Evolutionary conservation across 352 stramenopile genomes (phyloP), one percentile per base, ranked within the genome.

Genomic region (Pythium oligandrum): DNA sequence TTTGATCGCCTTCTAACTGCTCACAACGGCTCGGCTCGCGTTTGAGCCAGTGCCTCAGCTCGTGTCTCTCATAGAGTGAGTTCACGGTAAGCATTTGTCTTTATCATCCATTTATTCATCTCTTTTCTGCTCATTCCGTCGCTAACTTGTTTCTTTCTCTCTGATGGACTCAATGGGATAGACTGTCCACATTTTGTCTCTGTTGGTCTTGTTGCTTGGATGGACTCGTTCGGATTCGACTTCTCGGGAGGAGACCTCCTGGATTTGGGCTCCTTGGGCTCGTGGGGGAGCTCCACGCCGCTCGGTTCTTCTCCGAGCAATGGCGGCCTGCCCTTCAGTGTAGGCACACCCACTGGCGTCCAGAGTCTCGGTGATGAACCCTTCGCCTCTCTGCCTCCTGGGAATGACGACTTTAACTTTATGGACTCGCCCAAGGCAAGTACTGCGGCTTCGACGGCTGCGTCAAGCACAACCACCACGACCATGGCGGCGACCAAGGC

Each of bases 221-320:
- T 93, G 83, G 83, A 93, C 65, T 93, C 83, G 37, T 90, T 93
- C 58, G 79, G 83, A 45, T 93, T 93, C 59, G 83, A 93, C 61
- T 90, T 93, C 56, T 60, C 67, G 36, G 76, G 78, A 32, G 70
- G 77, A 47, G 79, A 93, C 51, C 67, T 90, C 40, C 70, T 93
- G 30, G 83, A 93, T 48, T 70, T 93, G 17, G 76, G 78, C 51
- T 88, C 79, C 10, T 65, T 88, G 8, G 78, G 78, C 48, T 80
- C 77, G 39, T 93, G 79, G 79, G 73, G 71, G 37, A 79, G 59
- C 53, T 69, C 68, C 12, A 84, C 82, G 9, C 73, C 82, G 12
- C 72, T 92, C 42, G 74, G 80, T 36, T 84, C 75, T 44, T 93
- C 83, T 6, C 83, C 83, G 6, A 89, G 50, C 43, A 67, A 83